phyloP scores from a whole-genome alignment of 202 grass and related monocot species.

The Carex arenaria region DNA sequence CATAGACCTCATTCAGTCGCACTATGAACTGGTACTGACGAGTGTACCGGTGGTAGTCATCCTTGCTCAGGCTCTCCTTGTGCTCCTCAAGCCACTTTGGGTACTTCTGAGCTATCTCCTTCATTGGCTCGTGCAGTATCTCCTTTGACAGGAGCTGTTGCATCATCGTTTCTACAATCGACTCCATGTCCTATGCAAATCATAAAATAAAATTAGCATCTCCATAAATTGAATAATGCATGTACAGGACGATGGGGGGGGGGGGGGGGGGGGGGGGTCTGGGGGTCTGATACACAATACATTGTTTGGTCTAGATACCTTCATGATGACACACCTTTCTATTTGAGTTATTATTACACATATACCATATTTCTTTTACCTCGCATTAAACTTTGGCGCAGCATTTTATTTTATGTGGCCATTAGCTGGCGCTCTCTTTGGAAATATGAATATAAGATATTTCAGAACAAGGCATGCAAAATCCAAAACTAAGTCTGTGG shows the following conservation, averaged over 20 bases:
- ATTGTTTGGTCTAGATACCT: not conserved
- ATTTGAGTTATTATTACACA: not conserved
- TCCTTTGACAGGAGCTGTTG: constrained; percentile 96
- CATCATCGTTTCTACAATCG: constrained; percentile 93
- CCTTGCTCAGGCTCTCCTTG: constrained; percentile 61
- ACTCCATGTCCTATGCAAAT: constrained; percentile 70
- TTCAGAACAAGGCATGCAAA: not conserved
- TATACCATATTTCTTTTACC: not conserved
- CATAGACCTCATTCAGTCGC: constrained; percentile 80
- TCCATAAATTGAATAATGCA: not conserved
- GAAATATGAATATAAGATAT: not conserved
- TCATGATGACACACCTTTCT: not conserved
- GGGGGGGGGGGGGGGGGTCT: no score
- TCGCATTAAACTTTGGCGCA: not conserved
- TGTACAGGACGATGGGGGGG: no score
- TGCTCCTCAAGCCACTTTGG: constrained; percentile 92
- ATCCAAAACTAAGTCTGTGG: not conserved
- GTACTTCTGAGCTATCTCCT: constrained; percentile 92
- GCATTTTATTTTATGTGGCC: not conserved
- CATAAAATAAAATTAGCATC: not conserved
- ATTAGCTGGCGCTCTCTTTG: not conserved
- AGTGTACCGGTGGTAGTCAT: constrained; percentile 68
- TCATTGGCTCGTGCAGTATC: constrained; percentile 98
- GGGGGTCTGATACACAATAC: no score
- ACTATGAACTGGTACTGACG: constrained; percentile 78